These are phyloP conservation scores for Curvularia sp. DNA, from an alignment of 2,329 filamentous ascomycete genomes.

Conservation along the genomic window DNA sequence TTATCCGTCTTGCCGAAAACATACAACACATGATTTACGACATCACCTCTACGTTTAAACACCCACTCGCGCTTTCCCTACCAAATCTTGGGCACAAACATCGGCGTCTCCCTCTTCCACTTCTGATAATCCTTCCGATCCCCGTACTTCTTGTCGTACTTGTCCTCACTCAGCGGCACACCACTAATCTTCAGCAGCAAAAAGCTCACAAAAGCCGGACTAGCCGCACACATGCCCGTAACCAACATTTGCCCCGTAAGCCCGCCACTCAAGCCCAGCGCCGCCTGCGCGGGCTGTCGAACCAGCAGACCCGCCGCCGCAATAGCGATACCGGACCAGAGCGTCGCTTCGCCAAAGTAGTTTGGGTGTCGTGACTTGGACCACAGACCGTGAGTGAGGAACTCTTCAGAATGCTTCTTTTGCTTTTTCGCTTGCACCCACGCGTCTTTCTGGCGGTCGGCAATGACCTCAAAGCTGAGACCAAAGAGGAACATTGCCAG, in stretches of 20 bases:
- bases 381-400: constrained; percentile 70
- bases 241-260: constrained; percentile 55
- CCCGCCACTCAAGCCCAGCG: constrained; percentile 62
- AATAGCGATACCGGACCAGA: constrained; percentile 73
- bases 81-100: constrained; percentile 68
- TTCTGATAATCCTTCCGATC: constrained; percentile 69
- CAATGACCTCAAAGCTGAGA: constrained; percentile 66
- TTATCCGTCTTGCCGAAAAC: background rate
- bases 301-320: constrained; percentile 65
- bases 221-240: constrained; percentile 62
- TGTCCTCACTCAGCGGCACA: constrained; percentile 70
- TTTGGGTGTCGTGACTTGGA: constrained; percentile 69
- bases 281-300: constrained; percentile 61
- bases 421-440: constrained; percentile 68
- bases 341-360: constrained; percentile 74
- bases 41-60: background rate
- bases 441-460: constrained; percentile 68
- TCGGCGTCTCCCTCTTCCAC: constrained; percentile 72
- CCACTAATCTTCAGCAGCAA: constrained; percentile 69
- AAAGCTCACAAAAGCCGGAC: constrained; percentile 70
- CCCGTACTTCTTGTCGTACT: constrained; percentile 71
- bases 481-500: constrained; percentile 66
- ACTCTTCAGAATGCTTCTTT: constrained; percentile 72
- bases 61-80: constrained; percentile 1
- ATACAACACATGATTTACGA: background rate